phyloP scores from a whole-genome alignment of 257 asterid species.

The Handroanthus guayacan region DNA sequence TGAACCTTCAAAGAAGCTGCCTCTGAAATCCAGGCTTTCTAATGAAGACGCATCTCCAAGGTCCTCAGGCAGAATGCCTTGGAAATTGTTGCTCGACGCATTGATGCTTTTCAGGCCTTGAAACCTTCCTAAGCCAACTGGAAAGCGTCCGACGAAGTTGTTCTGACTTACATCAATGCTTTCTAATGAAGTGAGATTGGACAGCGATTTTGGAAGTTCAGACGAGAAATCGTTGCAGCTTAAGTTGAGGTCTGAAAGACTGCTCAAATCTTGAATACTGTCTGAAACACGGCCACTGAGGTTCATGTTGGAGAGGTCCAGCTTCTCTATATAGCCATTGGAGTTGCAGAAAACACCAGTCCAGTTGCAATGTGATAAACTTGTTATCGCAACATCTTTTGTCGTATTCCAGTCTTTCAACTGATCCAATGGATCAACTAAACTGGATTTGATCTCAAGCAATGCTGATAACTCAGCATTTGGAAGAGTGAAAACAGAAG shows the following conservation, averaged over 20 bases:
- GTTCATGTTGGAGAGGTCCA: constrained; percentile 73
- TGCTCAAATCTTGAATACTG: constrained; percentile 47
- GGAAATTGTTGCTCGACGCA: constrained; percentile 81
- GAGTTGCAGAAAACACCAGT: constrained; percentile 68
- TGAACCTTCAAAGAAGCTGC: constrained; percentile 77
- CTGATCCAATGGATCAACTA: constrained; percentile 59
- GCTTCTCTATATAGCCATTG: constrained; percentile 53
- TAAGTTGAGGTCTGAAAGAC: constrained; percentile 51
- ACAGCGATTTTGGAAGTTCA: constrained; percentile 48
- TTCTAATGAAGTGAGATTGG: constrained; percentile 51
- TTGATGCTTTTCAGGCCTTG: constrained; percentile 51
- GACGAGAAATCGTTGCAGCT: constrained; percentile 61
- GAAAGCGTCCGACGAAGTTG: constrained; percentile 63
- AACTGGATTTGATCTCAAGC: constrained; percentile 54
- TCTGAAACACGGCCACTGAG: constrained; percentile 67
- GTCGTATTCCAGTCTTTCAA: constrained; percentile 59
- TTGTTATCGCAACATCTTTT: constrained; percentile 7
- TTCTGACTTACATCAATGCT: constrained; percentile 72
- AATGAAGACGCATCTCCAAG: constrained; percentile 54
- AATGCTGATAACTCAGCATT: constrained; percentile 53
- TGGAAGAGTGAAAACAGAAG: constrained; percentile 45
- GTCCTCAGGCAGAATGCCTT: constrained; percentile 68
- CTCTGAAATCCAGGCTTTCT: constrained; percentile 68
- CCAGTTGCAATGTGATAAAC: constrained; percentile 61
- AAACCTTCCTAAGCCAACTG: constrained; percentile 61